Conservation (phyloP, 73 alveolate species). For the Tetrahymena thermophila region DNA sequence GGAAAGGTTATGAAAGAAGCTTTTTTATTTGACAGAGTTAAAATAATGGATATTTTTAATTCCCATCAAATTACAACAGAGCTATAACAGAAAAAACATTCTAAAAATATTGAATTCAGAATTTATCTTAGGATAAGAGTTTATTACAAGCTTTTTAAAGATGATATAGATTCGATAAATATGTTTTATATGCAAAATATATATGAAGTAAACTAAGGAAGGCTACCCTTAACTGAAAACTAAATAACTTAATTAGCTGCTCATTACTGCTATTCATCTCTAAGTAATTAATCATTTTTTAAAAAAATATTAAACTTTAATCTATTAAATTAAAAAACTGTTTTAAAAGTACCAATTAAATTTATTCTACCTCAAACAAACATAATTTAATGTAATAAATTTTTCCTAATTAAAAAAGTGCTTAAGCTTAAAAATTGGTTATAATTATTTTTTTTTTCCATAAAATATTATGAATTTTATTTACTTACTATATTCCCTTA, state of each 20-base stretch:
- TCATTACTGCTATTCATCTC: background rate
- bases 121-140: background rate
- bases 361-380: too few species aligned
- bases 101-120: background rate
- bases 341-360: too few species aligned
- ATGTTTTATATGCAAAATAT: background rate
- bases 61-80: background rate
- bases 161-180: background rate
- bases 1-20: background rate
- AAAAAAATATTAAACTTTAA: too few species aligned
- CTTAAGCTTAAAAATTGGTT: too few species aligned
- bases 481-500: too few species aligned
- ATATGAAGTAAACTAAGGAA: background rate
- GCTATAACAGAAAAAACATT: background rate
- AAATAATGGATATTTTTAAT: background rate
- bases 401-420: too few species aligned
- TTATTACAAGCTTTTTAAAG: background rate
- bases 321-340: too few species aligned
- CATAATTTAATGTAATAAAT: too few species aligned
- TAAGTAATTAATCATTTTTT: background rate
- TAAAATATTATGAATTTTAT: too few species aligned
- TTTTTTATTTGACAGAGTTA: background rate
- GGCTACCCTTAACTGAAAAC: background rate
- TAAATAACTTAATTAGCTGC: background rate
- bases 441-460: too few species aligned